These are phyloP conservation scores for Rhodotorula sp. DNA, from an alignment of 1,284 basidiomycete genomes.

Conservation along the genomic window DNA sequence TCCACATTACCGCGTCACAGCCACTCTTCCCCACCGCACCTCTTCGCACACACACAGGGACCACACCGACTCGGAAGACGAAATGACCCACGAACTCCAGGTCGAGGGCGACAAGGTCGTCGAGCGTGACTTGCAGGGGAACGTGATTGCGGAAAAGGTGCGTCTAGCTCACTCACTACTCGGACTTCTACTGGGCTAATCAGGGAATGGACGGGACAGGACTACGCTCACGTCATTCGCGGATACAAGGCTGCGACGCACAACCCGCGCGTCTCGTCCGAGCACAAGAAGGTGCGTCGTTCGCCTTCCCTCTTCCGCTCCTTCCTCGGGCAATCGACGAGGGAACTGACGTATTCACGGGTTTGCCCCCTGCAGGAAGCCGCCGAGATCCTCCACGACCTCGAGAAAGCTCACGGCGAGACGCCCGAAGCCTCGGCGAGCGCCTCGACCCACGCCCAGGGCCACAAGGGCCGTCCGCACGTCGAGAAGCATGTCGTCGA, in stretches of 20 bases:
- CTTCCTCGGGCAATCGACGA: neutral
- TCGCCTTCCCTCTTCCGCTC: neutral
- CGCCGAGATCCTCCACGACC: conserved; percentile 12
- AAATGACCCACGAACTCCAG: conserved; percentile 9
- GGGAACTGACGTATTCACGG: no score
- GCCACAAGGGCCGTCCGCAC: neutral
- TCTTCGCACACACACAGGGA: neutral
- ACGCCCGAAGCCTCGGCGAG: neutral
- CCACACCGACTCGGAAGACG: neutral
- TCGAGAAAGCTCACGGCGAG: conserved; percentile 17
- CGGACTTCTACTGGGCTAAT: no score
- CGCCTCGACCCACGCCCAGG: neutral
- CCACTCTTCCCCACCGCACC: neutral
- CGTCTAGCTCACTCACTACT: neutral
- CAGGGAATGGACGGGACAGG: neutral
- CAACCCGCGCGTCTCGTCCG: conserved; percentile 8
- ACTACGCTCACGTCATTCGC: conserved; percentile 4
- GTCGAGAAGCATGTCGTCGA: neutral
- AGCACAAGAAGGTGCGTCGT: conserved; percentile 4
- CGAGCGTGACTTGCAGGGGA: conserved; percentile 11
- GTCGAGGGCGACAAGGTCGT: conserved; percentile 26
- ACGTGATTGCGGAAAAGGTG: conserved; percentile 14
- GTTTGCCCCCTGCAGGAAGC: conserved; percentile 2
- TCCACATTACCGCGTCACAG: neutral
- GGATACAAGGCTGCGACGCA: conserved; percentile 15